Evolutionary conservation across 2,329 filamentous ascomycete genomes (phyloP).

Genomic region (Samsoniella hepiali): DNA sequence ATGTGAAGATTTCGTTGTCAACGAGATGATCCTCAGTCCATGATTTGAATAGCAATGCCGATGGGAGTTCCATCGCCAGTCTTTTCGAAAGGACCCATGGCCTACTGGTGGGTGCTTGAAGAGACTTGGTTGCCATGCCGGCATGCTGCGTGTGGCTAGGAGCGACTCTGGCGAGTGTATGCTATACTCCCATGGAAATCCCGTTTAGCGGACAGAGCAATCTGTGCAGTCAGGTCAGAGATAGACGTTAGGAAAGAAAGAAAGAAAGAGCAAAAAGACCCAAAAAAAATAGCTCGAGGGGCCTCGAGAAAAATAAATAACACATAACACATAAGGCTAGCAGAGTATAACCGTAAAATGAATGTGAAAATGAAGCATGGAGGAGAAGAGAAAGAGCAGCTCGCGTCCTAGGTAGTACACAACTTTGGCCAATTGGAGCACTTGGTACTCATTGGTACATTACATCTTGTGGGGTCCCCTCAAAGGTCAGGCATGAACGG

Average conservation of each 20-base stretch:
- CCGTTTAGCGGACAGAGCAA: not conserved
- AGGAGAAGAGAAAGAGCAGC: too few relatives aligned
- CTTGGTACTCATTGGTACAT: too few relatives aligned
- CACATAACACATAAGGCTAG: not conserved
- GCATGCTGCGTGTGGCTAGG: not conserved
- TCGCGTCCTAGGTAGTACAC: too few relatives aligned
- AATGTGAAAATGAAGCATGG: not conserved
- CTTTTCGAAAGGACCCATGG: not conserved
- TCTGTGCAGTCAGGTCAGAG: conserved; percentile 12
- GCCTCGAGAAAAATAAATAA: not conserved
- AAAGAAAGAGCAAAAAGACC: not conserved
- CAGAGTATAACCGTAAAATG: not conserved
- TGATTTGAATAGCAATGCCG: not conserved
- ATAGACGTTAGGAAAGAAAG: conserved; percentile 11
- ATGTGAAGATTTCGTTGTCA: not conserved
- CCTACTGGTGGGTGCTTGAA: not conserved
- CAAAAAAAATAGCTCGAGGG: not conserved
- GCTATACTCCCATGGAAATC: not conserved
- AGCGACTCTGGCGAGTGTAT: not conserved
- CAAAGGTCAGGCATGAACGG: not conserved
- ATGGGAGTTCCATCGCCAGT: not conserved
- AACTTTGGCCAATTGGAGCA: too few relatives aligned
- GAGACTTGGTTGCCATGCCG: not conserved
- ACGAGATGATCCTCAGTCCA: not conserved
- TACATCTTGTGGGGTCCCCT: not conserved